Base-by-base conservation (phyloP, 2,329 filamentous ascomycete species). In the Arthrobotrys sphaeroides region DNA sequence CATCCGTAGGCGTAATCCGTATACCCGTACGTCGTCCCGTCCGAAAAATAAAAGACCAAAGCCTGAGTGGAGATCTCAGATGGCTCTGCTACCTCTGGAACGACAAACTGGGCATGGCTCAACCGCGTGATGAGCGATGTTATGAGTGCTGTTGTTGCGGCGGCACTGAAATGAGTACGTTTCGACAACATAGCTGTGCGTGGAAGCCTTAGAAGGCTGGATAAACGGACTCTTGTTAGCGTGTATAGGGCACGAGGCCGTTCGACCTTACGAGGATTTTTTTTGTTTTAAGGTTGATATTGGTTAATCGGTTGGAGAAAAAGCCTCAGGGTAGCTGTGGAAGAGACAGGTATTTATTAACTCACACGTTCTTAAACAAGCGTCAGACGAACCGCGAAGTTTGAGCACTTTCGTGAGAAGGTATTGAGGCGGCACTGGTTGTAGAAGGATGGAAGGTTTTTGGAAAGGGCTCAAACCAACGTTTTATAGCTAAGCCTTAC, bases 1-100 rank as follows among this genome's bases (percentile, higher is more conserved):
- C 70, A 75, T 4, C 70, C 70, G 26, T 61, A 64, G 10, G 70
- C 70, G 24, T 75, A 59, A 22, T 75, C 70, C 1, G 70, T 68
- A 36, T 75, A 75, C 13, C 55, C 70, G 22, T 75, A 75, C 3
- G 61, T 47, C 1, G 70, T 75, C 1, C 70, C 70, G 28, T 75
- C 70, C 13, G 70, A 75, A 38, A 68, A 66, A n/a, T 75, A 75
- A 18, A 75, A 75, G 0, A 75, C 33, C 2, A 75, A 26, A 28
- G 64, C 45, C 18, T 75, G 62, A 2, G 62, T 49, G 5, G 57
- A 13, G 6, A 61, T 33, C 6, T 55, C 16, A 13, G 43, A 18
- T 7, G 62, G 28, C 2, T 38, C n/a, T 4, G 24, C 24, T 10
- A 28, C 16, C 20, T 60, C 47, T 5, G 70, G 70, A 20, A 75